Evolutionary conservation across 176 grass and related monocot genomes (phyloP), one percentile per base, ranked within the genome.

Genomic region (Aechmea fasciata): DNA sequence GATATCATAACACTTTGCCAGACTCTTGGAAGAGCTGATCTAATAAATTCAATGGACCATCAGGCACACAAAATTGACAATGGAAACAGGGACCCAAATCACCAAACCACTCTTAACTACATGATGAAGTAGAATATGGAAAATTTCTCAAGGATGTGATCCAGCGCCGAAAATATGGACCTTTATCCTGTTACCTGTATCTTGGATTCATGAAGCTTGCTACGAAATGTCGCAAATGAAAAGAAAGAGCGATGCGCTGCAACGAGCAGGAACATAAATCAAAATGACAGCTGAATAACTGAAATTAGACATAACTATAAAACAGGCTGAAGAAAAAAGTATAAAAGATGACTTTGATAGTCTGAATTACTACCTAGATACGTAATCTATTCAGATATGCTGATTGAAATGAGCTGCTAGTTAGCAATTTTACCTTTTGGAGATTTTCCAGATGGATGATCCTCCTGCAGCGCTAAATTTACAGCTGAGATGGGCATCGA

Each of bases 191-290:
- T 48, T 55, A 48, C 28, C 59, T 47, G 70, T 61, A 11, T 41
- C 54, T 57, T 62, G 33, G 70, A 48, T 73, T 73, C 33, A 61
- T 11, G 54, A 24, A 53, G 50, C 22, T 25, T 63, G 52, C 33
- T 47, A 24, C 48, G 55, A 57, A 73, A 63, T 11, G 69, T 26
- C 11, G 59, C 5, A 54, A 73, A 24, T 33, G 71, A 63, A 13
- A 73, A 73, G 15, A 73, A 29, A 25, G 57, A 73, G 14, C 71
- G 48, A 9, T 55, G 10, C 11, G 33, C 71, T 73, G 71, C 71
- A 73, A 62, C 2, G 55, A 61, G 20, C 1, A 61, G 17, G 20
- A 18, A 61, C 20, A 19, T 20, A 22, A 2, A 61, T 61, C 15
- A 61, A 61, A 59, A 59, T 15, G 6, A 59, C 14, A 59, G 12